Conservation (phyloP, 441 rosid species). For the Rhodomyrtus psidioides region DNA sequence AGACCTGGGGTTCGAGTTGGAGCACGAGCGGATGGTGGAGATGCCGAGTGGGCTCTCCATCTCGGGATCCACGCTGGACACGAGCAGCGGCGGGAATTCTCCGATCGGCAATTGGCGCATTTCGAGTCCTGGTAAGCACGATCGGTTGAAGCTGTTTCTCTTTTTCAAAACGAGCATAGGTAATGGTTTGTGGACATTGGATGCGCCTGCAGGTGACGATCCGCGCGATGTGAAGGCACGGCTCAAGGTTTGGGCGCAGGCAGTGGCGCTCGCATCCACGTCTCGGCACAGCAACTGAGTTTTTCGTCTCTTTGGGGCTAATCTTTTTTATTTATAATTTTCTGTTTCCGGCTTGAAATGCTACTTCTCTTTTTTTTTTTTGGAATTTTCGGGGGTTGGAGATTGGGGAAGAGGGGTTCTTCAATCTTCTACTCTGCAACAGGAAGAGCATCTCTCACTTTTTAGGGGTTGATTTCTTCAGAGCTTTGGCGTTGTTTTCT, state of each 20-base stretch:
- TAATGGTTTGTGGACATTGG: background rate
- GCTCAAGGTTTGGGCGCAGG: conserved; percentile 95
- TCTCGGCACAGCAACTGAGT: conserved; percentile 5
- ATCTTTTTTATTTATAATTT: background rate
- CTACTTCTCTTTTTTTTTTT: background rate
- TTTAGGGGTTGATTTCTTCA: background rate
- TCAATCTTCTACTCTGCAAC: background rate
- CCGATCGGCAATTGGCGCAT: conserved; percentile 88
- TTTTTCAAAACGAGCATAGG: no score
- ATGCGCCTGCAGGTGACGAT: conserved; percentile 56
- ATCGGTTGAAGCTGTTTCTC: background rate
- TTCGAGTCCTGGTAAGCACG: conserved; percentile 72
- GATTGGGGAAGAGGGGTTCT: background rate
- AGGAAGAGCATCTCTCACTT: background rate
- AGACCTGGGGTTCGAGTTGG: conserved; percentile 79
- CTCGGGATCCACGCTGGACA: conserved; percentile 54
- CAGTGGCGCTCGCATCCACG: conserved; percentile 81
- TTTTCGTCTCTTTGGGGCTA: background rate
- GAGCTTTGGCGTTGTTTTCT: background rate
- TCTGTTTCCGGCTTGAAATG: background rate
- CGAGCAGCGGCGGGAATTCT: conserved; percentile 79
- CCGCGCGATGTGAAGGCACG: conserved; percentile 96
- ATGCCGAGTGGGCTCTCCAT: conserved; percentile 41
- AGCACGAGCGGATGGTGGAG: conserved; percentile 55
- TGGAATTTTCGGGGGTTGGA: background rate